Evolutionary conservation across 2,329 filamentous ascomycete species (phyloP), one percentile per base, ranked within the genome.

Genomic region (Scedosporium apiospermum): DNA sequence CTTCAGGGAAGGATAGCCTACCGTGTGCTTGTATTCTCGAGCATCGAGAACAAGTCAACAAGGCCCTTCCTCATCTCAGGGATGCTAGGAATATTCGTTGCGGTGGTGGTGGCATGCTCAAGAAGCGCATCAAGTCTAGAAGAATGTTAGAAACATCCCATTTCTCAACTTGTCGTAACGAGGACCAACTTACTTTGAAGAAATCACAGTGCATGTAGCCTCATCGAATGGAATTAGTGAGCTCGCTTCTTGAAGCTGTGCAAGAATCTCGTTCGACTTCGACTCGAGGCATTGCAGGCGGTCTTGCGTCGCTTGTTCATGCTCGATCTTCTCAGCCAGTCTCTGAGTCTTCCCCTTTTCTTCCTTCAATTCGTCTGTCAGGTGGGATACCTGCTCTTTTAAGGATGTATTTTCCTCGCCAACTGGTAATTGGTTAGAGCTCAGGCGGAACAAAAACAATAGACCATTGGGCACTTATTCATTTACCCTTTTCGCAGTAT

Each of bases 231-330:
- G 41, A 16, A 61, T n/a, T 30, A 46, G 12, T 26, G 49, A 61
- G 14, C 38, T 61, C 3, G 53, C 38, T 46, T 58, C 46, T 26
- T 62, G 53, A 58, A 62, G 61, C 55, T 62, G 61, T 9, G 7
- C 27, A 21, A 62, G 61, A 26, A 62, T 62, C 14, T 62, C 55
- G 41, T 62, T 49, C 4, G 53, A 49, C 12, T 57, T 58, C 4
- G 55, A 42, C 16, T 62, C 61, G 38, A 62, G 41, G 23, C 6
- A 34, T 38, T 62, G 21, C 9, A 62, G 55, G 12, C 49, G 55
- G 23, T 62, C 53, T 12, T 27, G 55, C 14, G 55, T 30, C 30
- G 61, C 41, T 1, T 23, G n/a, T 7, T 62, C 30, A 49, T 34
- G 7, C 41, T 58, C 44, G 14, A 62, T 53, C 41, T 58, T 34